Base-by-base conservation (phyloP, 805 yeast genomes). In the Phaffomyces thermotolerans region DNA sequence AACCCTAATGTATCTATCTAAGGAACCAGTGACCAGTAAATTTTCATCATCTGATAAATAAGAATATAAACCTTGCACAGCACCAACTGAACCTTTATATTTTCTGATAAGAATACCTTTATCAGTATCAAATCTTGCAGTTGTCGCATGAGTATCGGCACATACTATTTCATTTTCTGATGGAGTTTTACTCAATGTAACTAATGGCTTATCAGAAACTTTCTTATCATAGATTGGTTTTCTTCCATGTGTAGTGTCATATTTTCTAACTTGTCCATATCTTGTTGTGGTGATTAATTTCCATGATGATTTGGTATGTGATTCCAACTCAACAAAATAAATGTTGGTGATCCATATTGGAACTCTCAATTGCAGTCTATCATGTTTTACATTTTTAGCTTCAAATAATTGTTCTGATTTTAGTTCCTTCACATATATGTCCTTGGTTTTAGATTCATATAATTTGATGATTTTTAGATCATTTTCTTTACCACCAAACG, bases 401-500 rank as follows among this genome's bases (percentile, higher is more conserved):
- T 74, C 71, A 72, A 84, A 90, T 5, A 83, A 48, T 1, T 60
- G 51, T 20, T 62, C 56, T 48, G 63, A 52, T 37, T 57, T 43
- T 20, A 52, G 18, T 6, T 60, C 54, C 4, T 52, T 48, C 13
- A 55, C 34, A 17, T 62, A 60, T n/a, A 60, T 42, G 1, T 46
- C 40, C 4, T 45, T 31, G 8, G 17, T 34, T 7, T 37, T 20
- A 4, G 36, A 23, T 25, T 48, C 61, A 40, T 63, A 66, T 20
- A 77, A 48, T 36, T 65, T 51, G 38, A 75, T 59, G 18, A 81
- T 63, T 41, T 75, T 75, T 6, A 85, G 64, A 58, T 86, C 90
- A 46, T 79, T 79, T 53, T 89, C 95, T 56, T 86, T 78, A 25
- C 98, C 99, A 31, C 97, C 97, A 54, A 69, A 76, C 1, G 93